Base-by-base conservation (phyloP, 768 basidiomycete genomes). In the Udeniomyces megalosporus region DNA sequence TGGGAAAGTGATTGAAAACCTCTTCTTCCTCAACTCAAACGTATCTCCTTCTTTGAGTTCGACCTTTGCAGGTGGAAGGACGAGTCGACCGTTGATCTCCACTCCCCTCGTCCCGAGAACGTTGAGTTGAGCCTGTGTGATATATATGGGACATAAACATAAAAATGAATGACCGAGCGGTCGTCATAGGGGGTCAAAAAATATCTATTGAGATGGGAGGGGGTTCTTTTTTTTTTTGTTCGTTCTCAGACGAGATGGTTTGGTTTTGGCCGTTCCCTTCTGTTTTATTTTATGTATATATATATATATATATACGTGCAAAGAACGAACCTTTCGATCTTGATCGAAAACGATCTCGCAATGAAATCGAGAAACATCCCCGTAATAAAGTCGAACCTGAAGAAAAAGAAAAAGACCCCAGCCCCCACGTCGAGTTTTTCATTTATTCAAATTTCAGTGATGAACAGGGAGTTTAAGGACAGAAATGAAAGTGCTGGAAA, bases 1-100 rank as follows among this genome's bases (percentile, higher is more conserved):
- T 0, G 63, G 63, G 29, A 59, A 59, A 4, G 29, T n/a, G 31
- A 65, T 54, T 15, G 35, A 26, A 46, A 59, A 65, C 29, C 63
- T 26, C 63, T 65, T 65, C 53, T 60, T 65, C 28, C 63, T 45
- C 31, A 65, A 55, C 45, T 60, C 63, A 26, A 65, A 60, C 51
- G 53, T 50, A 17, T 65, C 63, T 5, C 63, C 63, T 5, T 34
- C 51, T 2, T 54, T 34, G 26, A 65, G 58, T 6, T 17, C 53
- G 32, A 59, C 26, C 34, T 54, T 53, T 2, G 42, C 46, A 1
- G 58, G 49, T 15, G 50, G 58, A 14, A 44, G 4, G 32, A 60
- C 28, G 34, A 59, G 58, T 11, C 3, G 17, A 3, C 58, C 53
- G 58, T 65, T 65, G 51, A 59, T 35, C 24, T 54, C 52, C 11